Percentiles rank a stretch among this genome's conserved stretches.
Evolutionary conservation across 441 rosid genomes (phyloP).

Genomic region (Brassica hybrid): DNA sequence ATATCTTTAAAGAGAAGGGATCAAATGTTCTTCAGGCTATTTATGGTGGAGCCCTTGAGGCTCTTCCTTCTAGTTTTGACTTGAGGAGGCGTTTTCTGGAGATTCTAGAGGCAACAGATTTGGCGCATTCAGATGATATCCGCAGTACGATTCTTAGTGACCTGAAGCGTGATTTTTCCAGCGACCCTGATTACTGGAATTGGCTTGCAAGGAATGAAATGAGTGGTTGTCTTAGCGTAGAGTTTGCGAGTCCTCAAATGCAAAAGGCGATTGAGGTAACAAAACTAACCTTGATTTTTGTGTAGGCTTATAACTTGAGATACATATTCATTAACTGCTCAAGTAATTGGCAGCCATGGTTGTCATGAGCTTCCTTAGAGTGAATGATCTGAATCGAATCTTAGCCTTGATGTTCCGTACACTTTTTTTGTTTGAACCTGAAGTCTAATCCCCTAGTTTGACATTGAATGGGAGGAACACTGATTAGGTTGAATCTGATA

Average conservation of each 20-base stretch:
- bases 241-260: slow-evolving; percentile 43
- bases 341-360: no score
- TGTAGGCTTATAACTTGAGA: background rate
- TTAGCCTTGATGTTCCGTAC: slow-evolving; percentile 2
- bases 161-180: slow-evolving; percentile 74
- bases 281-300: slow-evolving; percentile 10
- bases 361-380: slow-evolving; percentile 1
- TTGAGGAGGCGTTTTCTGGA: slow-evolving; percentile 76
- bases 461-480: background rate
- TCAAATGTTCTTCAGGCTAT: slow-evolving; percentile 64
- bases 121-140: slow-evolving; percentile 70
- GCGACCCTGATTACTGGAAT: slow-evolving; percentile 78
- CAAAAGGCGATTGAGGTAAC: slow-evolving; percentile 79
- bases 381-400: background rate
- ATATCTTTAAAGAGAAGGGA: slow-evolving; percentile 71
- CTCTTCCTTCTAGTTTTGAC: slow-evolving; percentile 71
- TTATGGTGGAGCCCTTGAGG: slow-evolving; percentile 72
- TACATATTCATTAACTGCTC: background rate
- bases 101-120: slow-evolving; percentile 71
- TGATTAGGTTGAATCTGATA: slow-evolving; percentile 10
- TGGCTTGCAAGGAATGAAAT: slow-evolving; percentile 86
- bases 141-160: slow-evolving; percentile 64
- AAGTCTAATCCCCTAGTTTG: no score
- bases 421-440: background rate
- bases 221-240: slow-evolving; percentile 39